phyloP scores from a whole-genome alignment of 768 basidiomycete species.

The Mycena venus region DNA sequence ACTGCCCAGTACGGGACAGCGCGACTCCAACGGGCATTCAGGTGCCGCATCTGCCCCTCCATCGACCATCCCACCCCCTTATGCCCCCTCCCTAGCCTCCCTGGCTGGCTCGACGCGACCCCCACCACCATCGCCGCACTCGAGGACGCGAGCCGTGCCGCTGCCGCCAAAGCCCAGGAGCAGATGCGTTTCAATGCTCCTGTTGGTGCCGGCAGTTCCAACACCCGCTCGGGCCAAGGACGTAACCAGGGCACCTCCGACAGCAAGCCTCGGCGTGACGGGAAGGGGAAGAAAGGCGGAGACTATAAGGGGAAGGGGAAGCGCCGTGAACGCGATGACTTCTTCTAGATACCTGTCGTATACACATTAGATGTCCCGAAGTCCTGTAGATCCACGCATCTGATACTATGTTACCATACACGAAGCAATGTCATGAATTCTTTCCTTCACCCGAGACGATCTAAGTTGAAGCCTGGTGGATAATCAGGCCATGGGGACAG shows the following conservation, averaged over 20 bases:
- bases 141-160: not conserved
- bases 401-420: no score
- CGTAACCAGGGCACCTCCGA: no score
- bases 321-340: no score
- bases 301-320: not conserved
- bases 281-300: not conserved
- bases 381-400: no score
- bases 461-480: no score
- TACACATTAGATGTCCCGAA: no score
- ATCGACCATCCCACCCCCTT: conserved; percentile 16
- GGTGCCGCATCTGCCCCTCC: conserved; percentile 3
- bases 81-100: not conserved
- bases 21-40: not conserved
- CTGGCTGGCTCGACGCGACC: conserved; percentile 9
- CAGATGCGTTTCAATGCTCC: not conserved
- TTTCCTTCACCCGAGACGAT: not conserved
- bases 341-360: not conserved
- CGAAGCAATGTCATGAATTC: no score
- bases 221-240: no score
- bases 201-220: no score
- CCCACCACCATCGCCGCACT: not conserved
- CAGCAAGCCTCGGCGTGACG: not conserved
- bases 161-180: not conserved
- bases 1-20: not conserved
- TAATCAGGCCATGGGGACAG: no score